A percentile compares a stretch with the other conserved stretches of the same genome.
Conservation (phyloP, 78 protist genomes). For the Dictyostelium brefeldianum region DNA sequence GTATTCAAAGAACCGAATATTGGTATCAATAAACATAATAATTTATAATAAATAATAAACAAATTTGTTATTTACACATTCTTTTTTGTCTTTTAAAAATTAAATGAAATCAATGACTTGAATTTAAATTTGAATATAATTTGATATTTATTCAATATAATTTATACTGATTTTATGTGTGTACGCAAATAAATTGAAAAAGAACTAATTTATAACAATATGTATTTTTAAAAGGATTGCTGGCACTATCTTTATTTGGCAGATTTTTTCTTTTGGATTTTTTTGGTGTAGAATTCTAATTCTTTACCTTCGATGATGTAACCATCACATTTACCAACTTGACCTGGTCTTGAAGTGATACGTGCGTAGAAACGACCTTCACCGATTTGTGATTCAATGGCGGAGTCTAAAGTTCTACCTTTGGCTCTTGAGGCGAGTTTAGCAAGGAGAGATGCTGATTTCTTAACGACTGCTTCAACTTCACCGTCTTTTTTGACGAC, state of each 20-base stretch:
- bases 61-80: too few species aligned
- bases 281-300: slow-evolving; percentile 98
- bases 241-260: slow-evolving; percentile 7
- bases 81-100: too few species aligned
- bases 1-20: too few species aligned
- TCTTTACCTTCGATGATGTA: slow-evolving; percentile 99
- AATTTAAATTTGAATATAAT: too few species aligned
- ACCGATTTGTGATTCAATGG: slow-evolving; percentile 93
- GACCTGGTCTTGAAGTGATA: slow-evolving; percentile 98
- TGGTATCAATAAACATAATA: too few species aligned
- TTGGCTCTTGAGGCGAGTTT: slow-evolving; percentile 81
- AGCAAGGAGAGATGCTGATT: slow-evolving; percentile 63
- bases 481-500: slow-evolving; percentile 53
- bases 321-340: slow-evolving; percentile 99
- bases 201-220: too few species aligned
- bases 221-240: too few species aligned
- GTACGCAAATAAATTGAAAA: too few species aligned
- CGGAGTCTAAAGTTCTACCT: slow-evolving; percentile 87
- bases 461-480: slow-evolving; percentile 47
- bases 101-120: too few species aligned
- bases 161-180: too few species aligned
- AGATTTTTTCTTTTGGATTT: slow-evolving; percentile 94
- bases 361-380: slow-evolving; percentile 97
- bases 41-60: too few species aligned
- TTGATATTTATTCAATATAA: too few species aligned